These are phyloP conservation scores for Podaxis carcinomalis DNA, from an alignment of 768 basidiomycete species.

Conservation along the genomic window DNA sequence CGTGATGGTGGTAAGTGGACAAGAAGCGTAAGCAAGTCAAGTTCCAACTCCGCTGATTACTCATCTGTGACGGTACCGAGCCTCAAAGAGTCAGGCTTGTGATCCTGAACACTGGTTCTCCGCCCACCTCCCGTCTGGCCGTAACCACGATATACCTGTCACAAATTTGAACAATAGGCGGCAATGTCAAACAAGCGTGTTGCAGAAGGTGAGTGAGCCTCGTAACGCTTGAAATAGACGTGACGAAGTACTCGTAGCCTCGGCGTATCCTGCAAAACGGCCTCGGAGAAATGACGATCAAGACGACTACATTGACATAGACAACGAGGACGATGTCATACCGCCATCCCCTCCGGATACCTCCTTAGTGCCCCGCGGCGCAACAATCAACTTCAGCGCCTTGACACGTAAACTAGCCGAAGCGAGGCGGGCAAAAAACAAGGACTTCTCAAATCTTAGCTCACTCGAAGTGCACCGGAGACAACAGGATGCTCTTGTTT, in stretches of 20 bases:
- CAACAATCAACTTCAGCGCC: constrained; percentile 86
- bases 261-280: constrained; percentile 36
- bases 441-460: constrained; percentile 40
- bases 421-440: constrained; percentile 45
- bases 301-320: constrained; percentile 55
- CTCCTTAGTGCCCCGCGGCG: constrained; percentile 58
- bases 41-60: constrained; percentile 34
- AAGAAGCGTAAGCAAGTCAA: constrained; percentile 19
- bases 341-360: constrained; percentile 51
- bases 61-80: constrained; percentile 10
- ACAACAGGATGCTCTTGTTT: constrained; percentile 72
- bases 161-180: background rate
- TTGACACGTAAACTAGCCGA: constrained; percentile 76
- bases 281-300: constrained; percentile 42
- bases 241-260: constrained; percentile 19
- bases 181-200: constrained; percentile 33
- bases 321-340: constrained; percentile 55
- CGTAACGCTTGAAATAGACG: constrained; percentile 2
- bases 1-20: constrained; percentile 27
- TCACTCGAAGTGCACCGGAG: constrained; percentile 62
- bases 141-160: constrained; percentile 2
- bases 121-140: background rate
- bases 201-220: constrained; percentile 31
- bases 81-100: background rate
- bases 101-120: background rate